phyloP scores from a whole-genome alignment of 2,329 filamentous ascomycete genomes.

The Apiospora aurea region DNA sequence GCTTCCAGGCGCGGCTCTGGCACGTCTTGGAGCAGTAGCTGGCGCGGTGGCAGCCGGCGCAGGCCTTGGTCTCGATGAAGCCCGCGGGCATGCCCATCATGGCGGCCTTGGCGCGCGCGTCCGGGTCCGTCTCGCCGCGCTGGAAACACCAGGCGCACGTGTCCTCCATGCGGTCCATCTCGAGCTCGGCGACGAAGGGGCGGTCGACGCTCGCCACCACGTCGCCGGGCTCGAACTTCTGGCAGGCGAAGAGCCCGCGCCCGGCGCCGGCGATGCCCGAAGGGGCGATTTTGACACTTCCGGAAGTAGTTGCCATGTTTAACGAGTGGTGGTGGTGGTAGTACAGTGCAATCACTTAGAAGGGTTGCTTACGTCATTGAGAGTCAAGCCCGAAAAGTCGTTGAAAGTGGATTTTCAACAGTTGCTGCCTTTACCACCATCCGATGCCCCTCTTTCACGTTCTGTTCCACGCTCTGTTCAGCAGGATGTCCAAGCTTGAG shows the following conservation, averaged over 20 bases:
- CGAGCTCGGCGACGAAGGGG: conserved; percentile 37
- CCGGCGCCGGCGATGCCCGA: conserved; percentile 36
- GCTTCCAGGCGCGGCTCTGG: conserved; percentile 40
- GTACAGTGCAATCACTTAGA: conserved; percentile 9
- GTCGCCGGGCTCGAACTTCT: conserved; percentile 37
- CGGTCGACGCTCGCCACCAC: conserved; percentile 34
- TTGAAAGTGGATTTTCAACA: conserved; percentile 7
- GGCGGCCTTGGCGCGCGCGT: conserved; percentile 30
- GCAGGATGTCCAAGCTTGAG: neutral
- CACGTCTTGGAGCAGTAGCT: conserved; percentile 40
- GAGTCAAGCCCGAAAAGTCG: conserved; percentile 5
- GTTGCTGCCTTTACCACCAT: neutral
- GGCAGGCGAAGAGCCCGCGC: conserved; percentile 37
- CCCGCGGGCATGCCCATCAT: conserved; percentile 38
- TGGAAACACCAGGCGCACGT: conserved; percentile 41
- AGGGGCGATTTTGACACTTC: conserved; percentile 33
- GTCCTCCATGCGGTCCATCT: conserved; percentile 34
- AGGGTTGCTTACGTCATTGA: conserved; percentile 14
- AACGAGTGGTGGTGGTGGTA: neutral
- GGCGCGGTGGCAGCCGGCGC: conserved; percentile 36
- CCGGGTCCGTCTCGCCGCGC: conserved; percentile 34
- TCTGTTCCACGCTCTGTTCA: neutral
- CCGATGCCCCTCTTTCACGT: neutral
- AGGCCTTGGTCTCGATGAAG: conserved; percentile 35
- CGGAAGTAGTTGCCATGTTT: neutral